These are phyloP conservation scores for Erodium maritimum DNA, from an alignment of 345 rosid genomes.

Conservation along the genomic window DNA sequence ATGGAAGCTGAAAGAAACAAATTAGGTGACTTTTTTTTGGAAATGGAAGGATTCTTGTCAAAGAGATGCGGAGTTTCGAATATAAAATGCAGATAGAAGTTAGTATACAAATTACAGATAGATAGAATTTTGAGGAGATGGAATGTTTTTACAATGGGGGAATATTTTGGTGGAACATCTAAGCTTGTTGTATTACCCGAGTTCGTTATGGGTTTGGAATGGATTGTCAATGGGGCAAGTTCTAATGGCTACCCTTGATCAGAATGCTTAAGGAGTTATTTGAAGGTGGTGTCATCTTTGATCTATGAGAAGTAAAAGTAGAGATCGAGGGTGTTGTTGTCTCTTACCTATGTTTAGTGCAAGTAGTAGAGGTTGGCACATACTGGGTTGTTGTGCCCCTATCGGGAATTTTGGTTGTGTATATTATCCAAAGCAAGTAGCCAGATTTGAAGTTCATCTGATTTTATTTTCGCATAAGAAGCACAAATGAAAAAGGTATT, in stretches of 20 bases:
- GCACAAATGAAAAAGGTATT: not conserved
- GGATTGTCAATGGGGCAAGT: not conserved
- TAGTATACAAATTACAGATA: not conserved
- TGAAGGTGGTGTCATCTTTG: not conserved
- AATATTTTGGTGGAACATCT: slow-evolving; percentile 1
- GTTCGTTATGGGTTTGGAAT: slow-evolving; percentile 7
- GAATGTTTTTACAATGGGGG: too few relatives aligned
- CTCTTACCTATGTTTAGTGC: not conserved
- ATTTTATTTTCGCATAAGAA: not conserved
- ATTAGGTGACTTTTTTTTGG: slow-evolving; percentile 18
- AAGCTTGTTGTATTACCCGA: slow-evolving; percentile 1
- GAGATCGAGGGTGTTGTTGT: not conserved
- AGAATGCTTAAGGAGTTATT: not conserved
- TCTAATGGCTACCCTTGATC: not conserved
- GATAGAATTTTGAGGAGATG: slow-evolving; percentile 5
- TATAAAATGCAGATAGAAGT: slow-evolving; percentile 11
- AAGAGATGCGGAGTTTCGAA: slow-evolving; percentile 11
- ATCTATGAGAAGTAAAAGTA: too few relatives aligned
- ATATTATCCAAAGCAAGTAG: too few relatives aligned
- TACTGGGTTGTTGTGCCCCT: not conserved
- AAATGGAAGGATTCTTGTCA: slow-evolving; percentile 8
- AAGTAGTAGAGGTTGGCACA: not conserved
- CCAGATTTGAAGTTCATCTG: not conserved
- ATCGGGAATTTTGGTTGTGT: not conserved
- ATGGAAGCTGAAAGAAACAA: slow-evolving; percentile 14